Percentiles rank a stretch among this genome's conserved stretches.
These are phyloP conservation scores for Protomyces inouyei DNA, from an alignment of 1,139 yeast genomes.

Conservation along the genomic window DNA sequence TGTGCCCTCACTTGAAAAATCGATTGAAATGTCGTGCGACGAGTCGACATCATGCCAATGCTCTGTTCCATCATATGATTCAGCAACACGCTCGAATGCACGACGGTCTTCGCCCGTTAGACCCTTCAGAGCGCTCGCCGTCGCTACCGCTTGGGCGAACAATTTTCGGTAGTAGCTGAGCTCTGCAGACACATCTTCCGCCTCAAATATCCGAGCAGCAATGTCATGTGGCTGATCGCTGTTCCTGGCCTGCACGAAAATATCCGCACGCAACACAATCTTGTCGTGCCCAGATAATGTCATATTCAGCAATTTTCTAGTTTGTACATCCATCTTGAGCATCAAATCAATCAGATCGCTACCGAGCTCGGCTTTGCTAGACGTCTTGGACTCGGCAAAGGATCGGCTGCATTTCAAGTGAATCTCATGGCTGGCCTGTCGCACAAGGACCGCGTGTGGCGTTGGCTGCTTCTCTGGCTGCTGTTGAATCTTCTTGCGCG, in stretches of 20 bases:
- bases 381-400: not conserved
- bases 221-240: slow-evolving; percentile 1
- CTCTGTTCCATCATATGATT: not conserved
- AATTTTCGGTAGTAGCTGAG: not conserved
- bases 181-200: slow-evolving; percentile 9
- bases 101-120: slow-evolving; percentile 15
- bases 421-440: slow-evolving; percentile 5
- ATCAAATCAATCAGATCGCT: not conserved
- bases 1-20: not conserved
- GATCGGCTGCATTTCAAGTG: not conserved
- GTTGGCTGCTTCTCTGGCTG: not conserved
- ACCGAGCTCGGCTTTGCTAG: not conserved
- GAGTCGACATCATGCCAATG: too few relatives aligned
- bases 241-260: slow-evolving; percentile 11
- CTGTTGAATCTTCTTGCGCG: not conserved
- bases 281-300: slow-evolving; percentile 1
- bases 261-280: slow-evolving; percentile 17
- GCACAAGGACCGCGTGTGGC: slow-evolving; percentile 7
- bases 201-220: slow-evolving; percentile 3
- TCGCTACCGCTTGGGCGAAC: slow-evolving; percentile 14
- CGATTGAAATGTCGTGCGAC: too few relatives aligned
- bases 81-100: slow-evolving; percentile 4
- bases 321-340: slow-evolving; percentile 13
- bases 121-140: slow-evolving; percentile 9
- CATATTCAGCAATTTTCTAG: slow-evolving; percentile 1